Evolutionary conservation across 192 early-diverging fungal species (phyloP), one percentile per base, ranked within the genome.

Genomic region (Umbelopsis ramanniana): DNA sequence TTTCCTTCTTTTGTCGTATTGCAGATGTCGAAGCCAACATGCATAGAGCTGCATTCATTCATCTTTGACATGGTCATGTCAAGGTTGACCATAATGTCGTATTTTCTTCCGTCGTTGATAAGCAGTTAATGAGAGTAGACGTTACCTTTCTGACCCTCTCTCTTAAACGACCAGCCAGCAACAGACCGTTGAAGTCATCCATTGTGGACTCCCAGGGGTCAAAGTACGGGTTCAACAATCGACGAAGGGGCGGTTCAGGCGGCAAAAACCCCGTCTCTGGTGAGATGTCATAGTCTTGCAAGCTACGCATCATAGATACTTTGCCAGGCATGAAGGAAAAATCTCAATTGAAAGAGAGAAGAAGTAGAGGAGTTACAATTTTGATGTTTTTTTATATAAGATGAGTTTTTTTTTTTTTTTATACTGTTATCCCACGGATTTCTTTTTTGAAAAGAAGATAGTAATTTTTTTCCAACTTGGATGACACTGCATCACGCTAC

Each of bases 231-330:
- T 93, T 82, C 19, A 91, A 80, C 11, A 98, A 79, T 37, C 93
- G 82, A 6, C 81, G 78, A 69, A 96, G 78, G 46, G 96, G 96
- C 43, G 90, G 89, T 35, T 86, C 81, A 19, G 81, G 76, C 4
- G 95, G 97, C 22, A 98, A 82, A 80, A 98, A 98, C 6, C 97
- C 97, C 26, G 90, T 92, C 33, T 79, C 72, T 7, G 92, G 90
- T 66, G 89, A 86, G 69, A 98, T 91, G 68, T 93, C 95, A 82
- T 94, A 94, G 72, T 94, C 88, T 76, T 91, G 82, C 33, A 94
- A 85, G 46, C 80, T 54, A 26, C 71, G 79, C 60, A 87, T 81
- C 35, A 73, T 76, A 55, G 52, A 81, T 52, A 81, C 86, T 1
- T 35, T 81, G 24, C 76, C 78, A 23, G 88, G 89, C 10, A 95